Percentiles rank a stretch among this genome's conserved stretches.
phyloP scores from a whole-genome alignment of 2,329 filamentous ascomycete genomes.

The Pestalotiopsis fici region DNA sequence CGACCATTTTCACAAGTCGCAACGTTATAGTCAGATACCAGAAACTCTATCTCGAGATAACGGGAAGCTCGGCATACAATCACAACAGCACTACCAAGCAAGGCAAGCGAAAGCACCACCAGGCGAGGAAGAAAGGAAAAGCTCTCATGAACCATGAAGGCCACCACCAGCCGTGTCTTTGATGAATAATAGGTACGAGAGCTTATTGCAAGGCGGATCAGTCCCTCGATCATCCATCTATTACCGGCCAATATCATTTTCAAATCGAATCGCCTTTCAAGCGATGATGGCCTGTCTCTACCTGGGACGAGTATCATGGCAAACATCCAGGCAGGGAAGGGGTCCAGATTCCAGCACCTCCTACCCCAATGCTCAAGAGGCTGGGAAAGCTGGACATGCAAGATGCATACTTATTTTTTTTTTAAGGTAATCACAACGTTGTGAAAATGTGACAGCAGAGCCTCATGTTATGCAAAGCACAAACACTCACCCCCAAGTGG shows the following conservation, averaged over 20 bases:
- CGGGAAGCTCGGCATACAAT: neutral
- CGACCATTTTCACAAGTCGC: neutral
- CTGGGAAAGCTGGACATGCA: neutral
- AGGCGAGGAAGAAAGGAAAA: neutral
- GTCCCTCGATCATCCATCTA: neutral
- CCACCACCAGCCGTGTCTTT: neutral
- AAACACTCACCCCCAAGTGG: neutral
- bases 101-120: too few species aligned
- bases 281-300: too few species aligned
- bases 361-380: neutral
- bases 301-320: neutral
- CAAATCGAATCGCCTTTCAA: too few species aligned
- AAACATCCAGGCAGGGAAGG: neutral
- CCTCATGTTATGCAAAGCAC: neutral
- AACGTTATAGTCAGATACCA: neutral
- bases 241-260: neutral
- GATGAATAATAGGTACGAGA: neutral
- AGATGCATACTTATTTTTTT: neutral
- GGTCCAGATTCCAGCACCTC: neutral
- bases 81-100: neutral
- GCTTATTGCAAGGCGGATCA: neutral
- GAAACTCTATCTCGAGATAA: neutral
- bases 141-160: neutral
- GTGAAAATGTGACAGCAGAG: neutral
- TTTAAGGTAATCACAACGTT: neutral